Percentiles rank a stretch among this genome's conserved stretches.
phyloP scores from a whole-genome alignment of 2,329 filamentous ascomycete species.

The Apiospora kogelbergensis region DNA sequence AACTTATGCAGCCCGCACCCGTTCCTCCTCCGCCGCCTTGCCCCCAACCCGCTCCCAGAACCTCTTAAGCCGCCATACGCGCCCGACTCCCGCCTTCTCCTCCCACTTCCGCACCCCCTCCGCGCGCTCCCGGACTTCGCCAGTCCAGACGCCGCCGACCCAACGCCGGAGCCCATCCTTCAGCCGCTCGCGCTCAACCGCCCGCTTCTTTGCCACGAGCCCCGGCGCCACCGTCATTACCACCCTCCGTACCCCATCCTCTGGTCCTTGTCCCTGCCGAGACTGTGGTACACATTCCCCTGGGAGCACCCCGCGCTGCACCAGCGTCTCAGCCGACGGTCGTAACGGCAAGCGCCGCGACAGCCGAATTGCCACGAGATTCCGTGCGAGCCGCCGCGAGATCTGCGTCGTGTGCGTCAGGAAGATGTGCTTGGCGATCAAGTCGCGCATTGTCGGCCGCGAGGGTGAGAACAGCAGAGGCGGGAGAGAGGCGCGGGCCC shows the following conservation, averaged over 20 bases:
- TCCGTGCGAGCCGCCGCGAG: constrained; percentile 62
- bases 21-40: not conserved
- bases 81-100: constrained; percentile 51
- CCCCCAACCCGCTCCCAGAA: constrained; percentile 65
- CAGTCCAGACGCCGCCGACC: constrained; percentile 59
- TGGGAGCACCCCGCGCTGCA: constrained; percentile 64
- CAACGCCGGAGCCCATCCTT: constrained; percentile 67
- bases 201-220: constrained; percentile 61
- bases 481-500: constrained; percentile 52
- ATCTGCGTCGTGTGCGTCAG: constrained; percentile 65
- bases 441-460: constrained; percentile 60
- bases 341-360: constrained; percentile 60
- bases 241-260: too few relatives aligned
- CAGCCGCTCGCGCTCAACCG: constrained; percentile 65
- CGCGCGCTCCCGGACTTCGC: constrained; percentile 50
- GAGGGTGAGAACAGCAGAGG: constrained; percentile 56
- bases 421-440: constrained; percentile 65
- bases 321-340: constrained; percentile 59
- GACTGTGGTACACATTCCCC: constrained; percentile 54
- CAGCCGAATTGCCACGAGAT: constrained; percentile 64
- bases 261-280: not conserved
- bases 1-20: too few relatives aligned
- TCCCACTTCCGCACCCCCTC: constrained; percentile 48
- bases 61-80: constrained; percentile 60
- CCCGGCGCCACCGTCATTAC: constrained; percentile 49